Conservation (phyloP, 495 filamentous ascomycete species). For the Trichoderma virens region DNA sequence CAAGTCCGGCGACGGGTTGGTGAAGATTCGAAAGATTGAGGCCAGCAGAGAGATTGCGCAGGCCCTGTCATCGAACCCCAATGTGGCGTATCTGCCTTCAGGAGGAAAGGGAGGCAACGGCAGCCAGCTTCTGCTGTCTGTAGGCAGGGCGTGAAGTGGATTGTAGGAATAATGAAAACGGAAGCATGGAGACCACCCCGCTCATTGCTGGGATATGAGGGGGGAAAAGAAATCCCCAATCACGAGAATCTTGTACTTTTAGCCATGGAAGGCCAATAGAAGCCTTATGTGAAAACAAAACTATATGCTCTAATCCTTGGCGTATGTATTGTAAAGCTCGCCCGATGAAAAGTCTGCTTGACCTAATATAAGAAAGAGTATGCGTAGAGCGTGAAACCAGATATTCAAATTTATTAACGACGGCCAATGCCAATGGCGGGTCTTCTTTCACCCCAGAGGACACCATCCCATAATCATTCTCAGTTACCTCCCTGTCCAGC, state of each 20-base stretch:
- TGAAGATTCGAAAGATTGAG: slow-evolving; percentile 94
- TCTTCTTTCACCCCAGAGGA: background rate
- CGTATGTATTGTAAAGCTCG: background rate
- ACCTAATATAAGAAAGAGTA: background rate
- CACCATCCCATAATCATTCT: background rate
- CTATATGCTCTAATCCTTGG: background rate
- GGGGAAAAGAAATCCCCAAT: background rate
- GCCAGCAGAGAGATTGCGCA: slow-evolving; percentile 93
- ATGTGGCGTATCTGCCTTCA: slow-evolving; percentile 89
- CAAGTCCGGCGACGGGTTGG: slow-evolving; percentile 85
- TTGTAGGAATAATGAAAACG: background rate
- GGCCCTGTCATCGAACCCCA: slow-evolving; percentile 82
- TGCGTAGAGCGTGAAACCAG: background rate
- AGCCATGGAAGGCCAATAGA: background rate
- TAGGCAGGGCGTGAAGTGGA: slow-evolving; percentile 31
- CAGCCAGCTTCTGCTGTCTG: slow-evolving; percentile 50
- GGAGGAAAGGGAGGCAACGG: slow-evolving; percentile 55
- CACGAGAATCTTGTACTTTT: slow-evolving; percentile 7
- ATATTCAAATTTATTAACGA: background rate
- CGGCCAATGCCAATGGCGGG: background rate
- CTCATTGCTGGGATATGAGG: slow-evolving; percentile 2
- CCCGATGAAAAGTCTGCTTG: background rate
- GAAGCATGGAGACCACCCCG: background rate
- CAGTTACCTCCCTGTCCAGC: background rate
- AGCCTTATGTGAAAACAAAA: background rate